Evolutionary conservation across 2,329 filamentous ascomycete genomes (phyloP).

Genomic region (Pseudogymnoascus sp.): DNA sequence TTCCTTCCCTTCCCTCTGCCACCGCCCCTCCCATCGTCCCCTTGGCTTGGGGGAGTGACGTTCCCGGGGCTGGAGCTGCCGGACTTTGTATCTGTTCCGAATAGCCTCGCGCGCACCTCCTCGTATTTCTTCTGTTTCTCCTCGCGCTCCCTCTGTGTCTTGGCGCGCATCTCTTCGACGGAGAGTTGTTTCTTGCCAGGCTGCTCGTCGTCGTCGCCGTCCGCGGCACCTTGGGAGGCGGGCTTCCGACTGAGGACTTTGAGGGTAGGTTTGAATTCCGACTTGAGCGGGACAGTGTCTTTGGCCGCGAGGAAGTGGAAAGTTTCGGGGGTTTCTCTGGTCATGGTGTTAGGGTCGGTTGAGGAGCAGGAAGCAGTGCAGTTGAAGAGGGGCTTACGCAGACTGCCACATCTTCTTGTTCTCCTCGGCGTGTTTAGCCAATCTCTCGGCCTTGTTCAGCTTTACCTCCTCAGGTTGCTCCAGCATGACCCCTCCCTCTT

Average conservation of each 20-base stretch:
- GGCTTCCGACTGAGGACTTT: conserved; percentile 82
- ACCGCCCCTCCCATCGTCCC: conserved; percentile 41
- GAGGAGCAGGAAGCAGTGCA: neutral
- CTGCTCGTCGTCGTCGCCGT: conserved; percentile 58
- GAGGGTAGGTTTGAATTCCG: conserved; percentile 71
- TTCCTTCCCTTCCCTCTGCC: conserved; percentile 41
- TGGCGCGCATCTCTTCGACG: conserved; percentile 68
- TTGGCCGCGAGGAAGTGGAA: conserved; percentile 67
- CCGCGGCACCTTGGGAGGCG: conserved; percentile 41
- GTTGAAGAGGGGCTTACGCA: conserved; percentile 50
- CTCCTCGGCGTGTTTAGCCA: conserved; percentile 71
- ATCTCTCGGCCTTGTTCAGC: conserved; percentile 65
- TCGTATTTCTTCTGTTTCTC: conserved; percentile 89
- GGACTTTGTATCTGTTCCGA: conserved; percentile 52
- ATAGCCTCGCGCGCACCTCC: conserved; percentile 78
- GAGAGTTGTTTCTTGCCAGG: conserved; percentile 55
- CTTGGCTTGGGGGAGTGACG: conserved; percentile 48
- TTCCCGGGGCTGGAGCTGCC: conserved; percentile 55
- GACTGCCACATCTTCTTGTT: conserved; percentile 85
- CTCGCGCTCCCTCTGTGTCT: conserved; percentile 71
- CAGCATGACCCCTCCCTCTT: conserved; percentile 17
- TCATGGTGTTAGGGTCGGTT: conserved; percentile 34
- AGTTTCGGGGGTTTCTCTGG: conserved; percentile 57
- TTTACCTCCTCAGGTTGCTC: conserved; percentile 19
- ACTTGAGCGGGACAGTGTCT: conserved; percentile 54